Evolutionary conservation across 305 asterid species (phyloP), one percentile per base, ranked within the genome.

Genomic region (Fraxinus xanthoxyloides): DNA sequence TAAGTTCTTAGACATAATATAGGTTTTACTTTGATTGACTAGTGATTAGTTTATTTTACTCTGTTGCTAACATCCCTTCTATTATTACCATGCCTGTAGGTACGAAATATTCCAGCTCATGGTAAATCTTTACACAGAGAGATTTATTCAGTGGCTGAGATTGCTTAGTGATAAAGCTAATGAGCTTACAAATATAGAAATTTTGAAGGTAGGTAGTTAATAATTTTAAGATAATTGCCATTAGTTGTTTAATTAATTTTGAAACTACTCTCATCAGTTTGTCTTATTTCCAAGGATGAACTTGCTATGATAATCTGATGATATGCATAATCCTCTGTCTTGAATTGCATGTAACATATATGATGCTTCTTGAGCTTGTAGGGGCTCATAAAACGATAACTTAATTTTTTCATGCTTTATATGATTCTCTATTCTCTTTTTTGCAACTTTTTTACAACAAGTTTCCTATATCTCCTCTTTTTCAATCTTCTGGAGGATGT

Each of bases 51-150:
- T 76, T 82, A 51, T 82, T 85, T 87, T 51, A 38, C 35, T 28
- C 28, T 77, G 31, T 4, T 65, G 31, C 38, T 72, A 75, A 51
- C 28, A 5, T 38, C 30, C 24, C 82, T 74, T 67, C 30, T 36
- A 85, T 69, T 85, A 78, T 75, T 84, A 77, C 31, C 28, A 26
- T 78, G 82, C 82, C 83, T 85, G 78, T 93, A 97, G 98, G 88
- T 95, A 97, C 82, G 99, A 95, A 91, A 91, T 97, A 87, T 97
- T 97, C 93, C 99, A 97, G 90, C 97, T 97, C 86, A 88, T 97
- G 98, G 99, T 97, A 30, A 97, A 97, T 87, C 94, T 97, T 82
- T 95, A 97, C 85, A 97, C 98, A 0, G 99, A 97, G 94, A 95
- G 99, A 85, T 94, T 92, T 87, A 93, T 92, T 88, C 99, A 94